Percentiles rank a stretch among this genome's conserved stretches.
These are phyloP conservation scores for Colletotrichum musae DNA, from an alignment of 2,329 filamentous ascomycete genomes.

Conservation along the genomic window DNA sequence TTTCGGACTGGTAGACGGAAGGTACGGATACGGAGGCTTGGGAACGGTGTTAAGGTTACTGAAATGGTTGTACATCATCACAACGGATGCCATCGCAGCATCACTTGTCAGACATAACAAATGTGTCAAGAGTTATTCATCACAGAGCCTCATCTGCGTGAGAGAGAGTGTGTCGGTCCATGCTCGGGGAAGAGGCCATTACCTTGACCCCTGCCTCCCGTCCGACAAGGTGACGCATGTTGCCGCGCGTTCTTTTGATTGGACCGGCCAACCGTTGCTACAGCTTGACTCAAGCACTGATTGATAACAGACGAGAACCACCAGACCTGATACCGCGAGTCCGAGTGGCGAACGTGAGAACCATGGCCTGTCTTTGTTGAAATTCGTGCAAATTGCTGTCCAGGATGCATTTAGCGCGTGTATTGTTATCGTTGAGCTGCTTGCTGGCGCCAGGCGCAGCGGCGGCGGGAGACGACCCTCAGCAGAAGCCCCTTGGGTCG, in stretches of 20 bases:
- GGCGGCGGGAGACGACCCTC: neutral
- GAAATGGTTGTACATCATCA: constrained; percentile 36
- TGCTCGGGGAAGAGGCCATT: neutral
- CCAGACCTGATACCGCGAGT: constrained; percentile 6
- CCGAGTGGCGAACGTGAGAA: constrained; percentile 16
- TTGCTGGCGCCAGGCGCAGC: neutral
- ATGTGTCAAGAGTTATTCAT: constrained; percentile 4
- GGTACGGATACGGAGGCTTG: constrained; percentile 22
- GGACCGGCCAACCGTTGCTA: constrained; percentile 12
- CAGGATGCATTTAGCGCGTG: constrained; percentile 3
- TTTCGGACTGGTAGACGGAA: neutral
- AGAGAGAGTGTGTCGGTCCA: neutral
- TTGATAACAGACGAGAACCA: constrained; percentile 24
- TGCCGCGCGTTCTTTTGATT: constrained; percentile 38
- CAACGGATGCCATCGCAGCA: constrained; percentile 23
- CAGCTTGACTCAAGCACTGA: constrained; percentile 29
- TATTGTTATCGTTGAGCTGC: neutral
- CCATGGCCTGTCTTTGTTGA: neutral
- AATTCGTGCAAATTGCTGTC: neutral
- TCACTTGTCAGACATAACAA: constrained; percentile 15
- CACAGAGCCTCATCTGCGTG: neutral
- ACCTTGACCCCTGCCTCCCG: constrained; percentile 19
- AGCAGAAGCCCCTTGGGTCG: constrained; percentile 25
- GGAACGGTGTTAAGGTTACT: constrained; percentile 26
- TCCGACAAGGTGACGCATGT: constrained; percentile 38